Evolutionary conservation across 441 rosid genomes (phyloP).

Genomic region (Gossypium gossypioides): DNA sequence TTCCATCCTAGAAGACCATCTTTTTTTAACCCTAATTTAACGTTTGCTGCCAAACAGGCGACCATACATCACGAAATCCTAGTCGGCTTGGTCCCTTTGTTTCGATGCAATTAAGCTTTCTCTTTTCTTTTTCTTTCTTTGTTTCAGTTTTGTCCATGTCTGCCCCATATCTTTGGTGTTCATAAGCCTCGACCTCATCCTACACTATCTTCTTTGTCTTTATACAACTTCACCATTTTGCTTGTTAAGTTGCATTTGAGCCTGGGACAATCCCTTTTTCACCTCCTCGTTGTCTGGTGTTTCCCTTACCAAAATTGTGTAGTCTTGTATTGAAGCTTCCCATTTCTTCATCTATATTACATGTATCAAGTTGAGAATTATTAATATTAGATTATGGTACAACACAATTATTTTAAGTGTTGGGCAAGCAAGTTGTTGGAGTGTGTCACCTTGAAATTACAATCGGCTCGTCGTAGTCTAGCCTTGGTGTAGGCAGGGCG

Average conservation of each 20-base stretch:
- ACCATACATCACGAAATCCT: not conserved
- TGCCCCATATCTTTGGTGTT: not conserved
- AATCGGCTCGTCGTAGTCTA: constrained; percentile 76
- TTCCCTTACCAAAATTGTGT: constrained; percentile 47
- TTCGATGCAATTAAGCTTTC: not conserved
- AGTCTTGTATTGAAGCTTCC: constrained; percentile 62
- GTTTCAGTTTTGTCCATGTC: not conserved
- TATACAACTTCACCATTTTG: constrained; percentile 18
- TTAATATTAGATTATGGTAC: not conserved
- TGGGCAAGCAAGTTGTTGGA: not conserved
- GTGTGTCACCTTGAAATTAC: constrained; percentile 48
- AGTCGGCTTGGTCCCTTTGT: not conserved
- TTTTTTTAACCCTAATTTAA: not conserved
- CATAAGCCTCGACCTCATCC: not conserved
- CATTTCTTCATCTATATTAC: constrained; percentile 43
- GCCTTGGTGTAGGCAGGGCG: constrained; percentile 69
- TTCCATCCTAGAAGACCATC: not conserved
- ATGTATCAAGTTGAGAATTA: not conserved
- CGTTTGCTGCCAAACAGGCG: not conserved
- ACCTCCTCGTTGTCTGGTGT: constrained; percentile 61
- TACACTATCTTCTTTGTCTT: not conserved
- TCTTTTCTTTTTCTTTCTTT: not conserved
- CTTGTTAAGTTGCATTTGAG: constrained; percentile 40
- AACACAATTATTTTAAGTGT: not conserved
- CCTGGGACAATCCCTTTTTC: constrained; percentile 42